These are phyloP conservation scores for Hydnum rufescens DNA, from an alignment of 768 basidiomycete species.

Conservation along the genomic window DNA sequence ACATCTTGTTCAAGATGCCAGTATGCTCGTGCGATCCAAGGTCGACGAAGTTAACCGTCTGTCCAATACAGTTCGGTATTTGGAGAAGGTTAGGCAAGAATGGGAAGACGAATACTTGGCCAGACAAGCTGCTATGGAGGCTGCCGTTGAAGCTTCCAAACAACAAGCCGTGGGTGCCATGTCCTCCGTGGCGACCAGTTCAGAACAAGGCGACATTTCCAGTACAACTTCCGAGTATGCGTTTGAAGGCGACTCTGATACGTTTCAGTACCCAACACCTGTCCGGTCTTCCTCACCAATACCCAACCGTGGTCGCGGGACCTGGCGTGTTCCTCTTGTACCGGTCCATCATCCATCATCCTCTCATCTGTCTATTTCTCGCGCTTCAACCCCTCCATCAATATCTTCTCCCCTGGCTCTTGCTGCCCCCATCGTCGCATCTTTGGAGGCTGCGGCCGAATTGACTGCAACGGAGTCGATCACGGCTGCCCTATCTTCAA, in stretches of 20 bases:
- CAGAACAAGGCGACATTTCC: conserved; percentile 28
- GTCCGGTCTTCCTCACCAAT: conserved; percentile 33
- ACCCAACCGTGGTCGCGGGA: not conserved
- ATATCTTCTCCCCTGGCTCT: conserved; percentile 73
- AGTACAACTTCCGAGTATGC: conserved; percentile 50
- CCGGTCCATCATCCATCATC: not conserved
- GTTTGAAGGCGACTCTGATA: conserved; percentile 21
- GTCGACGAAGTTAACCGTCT: conserved; percentile 86
- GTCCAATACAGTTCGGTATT: conserved; percentile 92
- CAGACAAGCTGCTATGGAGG: conserved; percentile 21
- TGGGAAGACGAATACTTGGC: conserved; percentile 49
- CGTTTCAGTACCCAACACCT: conserved; percentile 38
- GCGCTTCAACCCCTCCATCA: conserved; percentile 77
- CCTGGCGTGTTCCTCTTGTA: not conserved
- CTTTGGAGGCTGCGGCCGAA: conserved; percentile 15
- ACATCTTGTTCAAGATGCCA: conserved; percentile 70
- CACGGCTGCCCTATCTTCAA: not conserved
- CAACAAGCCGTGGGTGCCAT: conserved; percentile 15
- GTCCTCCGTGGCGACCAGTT: conserved; percentile 3
- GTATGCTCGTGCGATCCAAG: conserved; percentile 81
- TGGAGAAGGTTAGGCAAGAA: conserved; percentile 91
- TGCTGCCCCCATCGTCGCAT: conserved; percentile 65
- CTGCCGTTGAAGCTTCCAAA: conserved; percentile 15
- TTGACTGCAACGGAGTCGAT: conserved; percentile 2
- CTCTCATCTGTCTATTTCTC: conserved; percentile 8